phyloP scores from a whole-genome alignment of 257 asterid genomes.

The Osmanthus fragrans region DNA sequence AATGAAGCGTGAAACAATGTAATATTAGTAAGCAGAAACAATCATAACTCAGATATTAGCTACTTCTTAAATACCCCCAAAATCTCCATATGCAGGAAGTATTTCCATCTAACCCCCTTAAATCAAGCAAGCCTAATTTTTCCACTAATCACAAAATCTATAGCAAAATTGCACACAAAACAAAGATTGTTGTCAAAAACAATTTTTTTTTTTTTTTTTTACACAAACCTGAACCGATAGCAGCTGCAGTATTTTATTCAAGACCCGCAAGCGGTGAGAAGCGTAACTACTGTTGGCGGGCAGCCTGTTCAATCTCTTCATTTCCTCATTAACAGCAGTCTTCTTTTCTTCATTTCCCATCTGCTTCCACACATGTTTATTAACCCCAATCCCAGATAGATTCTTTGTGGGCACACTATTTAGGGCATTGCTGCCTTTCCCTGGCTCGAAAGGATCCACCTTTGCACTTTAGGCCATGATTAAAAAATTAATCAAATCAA shows the following conservation, averaged over 20 bases:
- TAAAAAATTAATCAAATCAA: not conserved
- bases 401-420: constrained; percentile 24
- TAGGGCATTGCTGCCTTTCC: constrained; percentile 19
- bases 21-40: not conserved
- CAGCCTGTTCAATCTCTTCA: constrained; percentile 47
- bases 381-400: constrained; percentile 22
- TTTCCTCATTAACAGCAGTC: constrained; percentile 58
- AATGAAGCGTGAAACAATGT: not conserved
- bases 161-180: not conserved
- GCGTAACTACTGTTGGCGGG: constrained; percentile 72
- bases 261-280: constrained; percentile 67
- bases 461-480: not conserved
- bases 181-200: not conserved
- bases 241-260: constrained; percentile 65
- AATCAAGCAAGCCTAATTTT: not conserved
- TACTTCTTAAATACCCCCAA: not conserved
- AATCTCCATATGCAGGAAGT: not conserved
- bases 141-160: not conserved
- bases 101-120: not conserved
- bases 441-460: constrained; percentile 21
- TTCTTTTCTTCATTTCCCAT: constrained; percentile 46
- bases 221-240: constrained; percentile 56
- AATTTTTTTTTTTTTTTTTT: not conserved
- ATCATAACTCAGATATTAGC: not conserved
- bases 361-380: constrained; percentile 24